phyloP scores from a whole-genome alignment of 352 stramenopile species.

The Phytophthora quininea region DNA sequence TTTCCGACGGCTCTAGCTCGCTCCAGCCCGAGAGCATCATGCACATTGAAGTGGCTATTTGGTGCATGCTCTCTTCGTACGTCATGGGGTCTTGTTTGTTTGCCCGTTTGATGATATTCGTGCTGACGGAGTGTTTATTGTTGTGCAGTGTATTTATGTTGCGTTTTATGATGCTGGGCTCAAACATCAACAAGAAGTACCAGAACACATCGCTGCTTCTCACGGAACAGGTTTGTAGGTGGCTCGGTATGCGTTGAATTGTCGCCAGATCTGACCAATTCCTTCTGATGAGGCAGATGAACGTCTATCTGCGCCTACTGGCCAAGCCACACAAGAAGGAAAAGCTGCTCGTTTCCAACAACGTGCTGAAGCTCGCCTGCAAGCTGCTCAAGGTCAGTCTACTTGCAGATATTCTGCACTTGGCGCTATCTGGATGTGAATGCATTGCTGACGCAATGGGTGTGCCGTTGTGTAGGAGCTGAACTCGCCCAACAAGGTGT shows the following conservation, averaged over 20 bases:
- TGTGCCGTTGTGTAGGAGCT: constrained; percentile 54
- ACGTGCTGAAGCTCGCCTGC: constrained; percentile 90
- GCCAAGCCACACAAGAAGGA: constrained; percentile 90
- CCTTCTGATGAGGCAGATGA: constrained; percentile 62
- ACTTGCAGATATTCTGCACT: too few species aligned
- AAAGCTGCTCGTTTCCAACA: constrained; percentile 90
- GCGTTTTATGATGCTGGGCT: constrained; percentile 91
- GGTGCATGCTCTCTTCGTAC: constrained; percentile 84
- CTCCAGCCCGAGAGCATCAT: constrained; percentile 68
- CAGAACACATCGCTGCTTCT: constrained; percentile 91
- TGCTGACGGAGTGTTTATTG: constrained; percentile 10
- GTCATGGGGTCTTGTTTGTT: constrained; percentile 10
- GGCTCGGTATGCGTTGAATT: not conserved
- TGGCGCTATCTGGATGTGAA: constrained; percentile 4
- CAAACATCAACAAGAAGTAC: constrained; percentile 92
- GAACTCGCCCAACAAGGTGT: constrained; percentile 92
- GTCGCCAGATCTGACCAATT: constrained; percentile 12
- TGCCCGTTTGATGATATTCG: constrained; percentile 3
- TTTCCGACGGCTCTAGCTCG: constrained; percentile 62
- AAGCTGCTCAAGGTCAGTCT: constrained; percentile 85
- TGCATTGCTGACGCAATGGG: constrained; percentile 22
- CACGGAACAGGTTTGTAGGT: constrained; percentile 80
- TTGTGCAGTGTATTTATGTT: constrained; percentile 84
- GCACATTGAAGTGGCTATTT: constrained; percentile 87
- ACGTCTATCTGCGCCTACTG: constrained; percentile 85